phyloP scores from a whole-genome alignment of 75 land plant genomes.

The Picea sitchensis region DNA sequence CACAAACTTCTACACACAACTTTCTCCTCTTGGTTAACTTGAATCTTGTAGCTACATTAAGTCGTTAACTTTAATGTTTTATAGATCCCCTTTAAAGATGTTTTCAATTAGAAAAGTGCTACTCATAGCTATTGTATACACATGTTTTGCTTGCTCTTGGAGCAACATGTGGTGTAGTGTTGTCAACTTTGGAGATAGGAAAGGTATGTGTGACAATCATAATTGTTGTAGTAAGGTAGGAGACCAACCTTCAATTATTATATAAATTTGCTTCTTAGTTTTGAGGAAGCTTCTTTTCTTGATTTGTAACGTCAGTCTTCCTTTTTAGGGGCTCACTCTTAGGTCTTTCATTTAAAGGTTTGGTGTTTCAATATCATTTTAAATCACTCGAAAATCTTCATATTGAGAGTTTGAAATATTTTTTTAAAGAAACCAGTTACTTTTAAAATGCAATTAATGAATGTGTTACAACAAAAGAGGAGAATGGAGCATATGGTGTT shows the following conservation, averaged over 20 bases:
- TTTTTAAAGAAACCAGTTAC: not conserved
- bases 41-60: conserved; percentile 1
- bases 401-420: conserved; percentile 2
- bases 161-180: conserved; percentile 96
- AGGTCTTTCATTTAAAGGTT: not conserved
- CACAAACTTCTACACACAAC: not conserved
- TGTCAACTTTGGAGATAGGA: conserved; percentile 95
- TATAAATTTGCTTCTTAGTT: not conserved
- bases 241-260: not conserved
- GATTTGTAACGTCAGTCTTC: too few species aligned
- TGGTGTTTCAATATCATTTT: not conserved
- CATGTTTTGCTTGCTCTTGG: conserved; percentile 95
- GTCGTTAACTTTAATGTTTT: not conserved
- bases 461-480: not conserved
- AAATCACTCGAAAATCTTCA: not conserved
- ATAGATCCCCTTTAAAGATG: not conserved
- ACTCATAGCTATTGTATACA: not conserved
- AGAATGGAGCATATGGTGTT: not conserved
- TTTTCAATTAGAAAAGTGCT: not conserved
- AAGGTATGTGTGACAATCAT: conserved; percentile 88
- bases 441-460: not conserved
- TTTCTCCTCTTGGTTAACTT: not conserved
- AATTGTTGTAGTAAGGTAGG: conserved; percentile 90
- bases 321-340: not conserved
- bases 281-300: not conserved